These are phyloP conservation scores for Debaryomycetaceae sp. DNA, from an alignment of 1,139 yeast species.

Conservation along the genomic window DNA sequence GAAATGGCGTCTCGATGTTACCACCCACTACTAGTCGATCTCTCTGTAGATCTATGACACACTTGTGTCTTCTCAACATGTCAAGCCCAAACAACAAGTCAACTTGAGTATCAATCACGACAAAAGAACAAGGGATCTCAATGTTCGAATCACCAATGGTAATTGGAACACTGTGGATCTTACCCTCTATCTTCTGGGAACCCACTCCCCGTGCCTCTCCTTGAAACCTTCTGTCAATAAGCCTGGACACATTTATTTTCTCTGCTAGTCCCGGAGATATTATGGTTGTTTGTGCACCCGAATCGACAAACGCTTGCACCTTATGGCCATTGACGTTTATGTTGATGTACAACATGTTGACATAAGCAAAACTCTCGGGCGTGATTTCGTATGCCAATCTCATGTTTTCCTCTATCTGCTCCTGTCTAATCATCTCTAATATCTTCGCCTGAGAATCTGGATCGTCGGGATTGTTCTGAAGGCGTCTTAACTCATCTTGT, in stretches of 20 bases:
- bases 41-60: constrained; percentile 67
- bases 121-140: constrained; percentile 73
- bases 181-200: constrained; percentile 69
- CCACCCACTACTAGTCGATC: constrained; percentile 72
- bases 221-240: constrained; percentile 76
- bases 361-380: constrained; percentile 84
- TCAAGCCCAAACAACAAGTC: constrained; percentile 68
- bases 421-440: constrained; percentile 64
- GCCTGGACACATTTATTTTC: constrained; percentile 61
- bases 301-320: constrained; percentile 90
- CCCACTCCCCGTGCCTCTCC: constrained; percentile 95
- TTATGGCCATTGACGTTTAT: constrained; percentile 74
- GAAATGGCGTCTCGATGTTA: constrained; percentile 63
- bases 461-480: constrained; percentile 65
- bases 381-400: constrained; percentile 78
- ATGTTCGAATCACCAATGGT: constrained; percentile 57
- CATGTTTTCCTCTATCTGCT: constrained; percentile 75
- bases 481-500: constrained; percentile 47
- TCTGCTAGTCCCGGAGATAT: constrained; percentile 77
- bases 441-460: constrained; percentile 70
- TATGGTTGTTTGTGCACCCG: constrained; percentile 92
- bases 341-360: constrained; percentile 78
- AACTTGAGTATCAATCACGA: constrained; percentile 74
- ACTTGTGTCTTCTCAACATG: constrained; percentile 86
- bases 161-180: constrained; percentile 86